phyloP scores from a whole-genome alignment of 208 protist species.

The Blastocrithidia nonstop region DNA sequence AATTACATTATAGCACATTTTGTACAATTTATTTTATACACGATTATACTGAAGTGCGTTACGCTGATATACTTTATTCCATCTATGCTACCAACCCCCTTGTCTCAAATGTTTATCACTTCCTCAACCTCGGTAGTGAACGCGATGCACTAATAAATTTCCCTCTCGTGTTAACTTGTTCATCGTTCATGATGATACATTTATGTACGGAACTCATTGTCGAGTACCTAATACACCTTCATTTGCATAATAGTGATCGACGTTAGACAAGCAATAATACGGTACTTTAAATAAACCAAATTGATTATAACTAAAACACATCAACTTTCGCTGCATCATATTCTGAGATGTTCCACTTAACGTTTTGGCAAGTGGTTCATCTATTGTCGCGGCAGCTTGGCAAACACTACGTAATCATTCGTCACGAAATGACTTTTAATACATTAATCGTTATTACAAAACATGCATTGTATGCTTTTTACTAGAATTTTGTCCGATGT shows the following conservation, averaged over 20 bases:
- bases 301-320: conserved; percentile 85
- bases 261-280: conserved; percentile 74
- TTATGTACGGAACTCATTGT: conserved; percentile 82
- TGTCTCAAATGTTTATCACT: conserved; percentile 62
- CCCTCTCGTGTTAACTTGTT: conserved; percentile 79
- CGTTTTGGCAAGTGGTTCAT: conserved; percentile 72
- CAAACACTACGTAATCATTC: conserved; percentile 75
- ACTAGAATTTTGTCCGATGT: conserved; percentile 80
- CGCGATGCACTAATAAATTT: conserved; percentile 77
- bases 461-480: conserved; percentile 78
- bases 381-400: conserved; percentile 48
- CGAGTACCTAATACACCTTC: conserved; percentile 64
- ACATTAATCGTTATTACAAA: conserved; percentile 74
- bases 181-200: conserved; percentile 83
- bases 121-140: conserved; percentile 75
- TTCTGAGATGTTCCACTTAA: conserved; percentile 35
- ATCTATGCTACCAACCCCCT: conserved; percentile 80
- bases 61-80: conserved; percentile 84
- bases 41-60: conserved; percentile 79
- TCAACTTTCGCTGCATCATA: conserved; percentile 80
- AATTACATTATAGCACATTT: no score
- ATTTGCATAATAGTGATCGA: conserved; percentile 70
- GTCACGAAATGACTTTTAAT: conserved; percentile 87
- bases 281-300: conserved; percentile 72
- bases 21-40: conserved; percentile 13